These are phyloP conservation scores for Fusarium nanum DNA, from an alignment of 2,329 filamentous ascomycete species.

Conservation along the genomic window DNA sequence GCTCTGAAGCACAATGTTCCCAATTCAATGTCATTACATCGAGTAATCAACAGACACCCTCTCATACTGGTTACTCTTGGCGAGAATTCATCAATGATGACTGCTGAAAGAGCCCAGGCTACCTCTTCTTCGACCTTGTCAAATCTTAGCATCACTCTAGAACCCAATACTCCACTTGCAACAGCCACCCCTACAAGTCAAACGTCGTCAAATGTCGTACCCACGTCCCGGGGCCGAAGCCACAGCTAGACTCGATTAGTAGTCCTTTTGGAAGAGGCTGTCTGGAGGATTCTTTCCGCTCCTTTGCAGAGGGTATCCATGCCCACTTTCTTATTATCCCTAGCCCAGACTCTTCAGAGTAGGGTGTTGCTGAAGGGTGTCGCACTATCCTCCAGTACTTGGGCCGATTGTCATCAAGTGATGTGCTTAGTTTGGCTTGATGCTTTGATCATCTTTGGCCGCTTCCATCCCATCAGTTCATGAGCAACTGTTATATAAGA, in stretches of 20 bases:
- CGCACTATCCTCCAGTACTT: conserved; percentile 35
- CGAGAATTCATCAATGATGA: neutral
- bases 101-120: conserved; percentile 13
- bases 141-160: conserved; percentile 35
- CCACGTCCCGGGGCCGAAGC: conserved; percentile 44
- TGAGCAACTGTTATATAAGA: conserved; percentile 43
- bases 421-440: conserved; percentile 42
- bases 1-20: conserved; percentile 21
- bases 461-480: conserved; percentile 38
- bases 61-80: conserved; percentile 2
- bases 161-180: conserved; percentile 34
- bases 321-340: conserved; percentile 29
- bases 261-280: conserved; percentile 40
- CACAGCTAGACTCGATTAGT: conserved; percentile 44
- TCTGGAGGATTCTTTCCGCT: conserved; percentile 42
- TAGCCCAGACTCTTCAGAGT: conserved; percentile 16
- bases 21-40: conserved; percentile 13
- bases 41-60: conserved; percentile 4
- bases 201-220: conserved; percentile 41
- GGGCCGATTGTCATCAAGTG: conserved; percentile 39
- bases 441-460: conserved; percentile 39
- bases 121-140: conserved; percentile 29
- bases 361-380: conserved; percentile 40
- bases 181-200: conserved; percentile 45
- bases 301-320: conserved; percentile 40